Evolutionary conservation across 2,329 filamentous ascomycete genomes (phyloP).

Genomic region (Verticillium isaacii): DNA sequence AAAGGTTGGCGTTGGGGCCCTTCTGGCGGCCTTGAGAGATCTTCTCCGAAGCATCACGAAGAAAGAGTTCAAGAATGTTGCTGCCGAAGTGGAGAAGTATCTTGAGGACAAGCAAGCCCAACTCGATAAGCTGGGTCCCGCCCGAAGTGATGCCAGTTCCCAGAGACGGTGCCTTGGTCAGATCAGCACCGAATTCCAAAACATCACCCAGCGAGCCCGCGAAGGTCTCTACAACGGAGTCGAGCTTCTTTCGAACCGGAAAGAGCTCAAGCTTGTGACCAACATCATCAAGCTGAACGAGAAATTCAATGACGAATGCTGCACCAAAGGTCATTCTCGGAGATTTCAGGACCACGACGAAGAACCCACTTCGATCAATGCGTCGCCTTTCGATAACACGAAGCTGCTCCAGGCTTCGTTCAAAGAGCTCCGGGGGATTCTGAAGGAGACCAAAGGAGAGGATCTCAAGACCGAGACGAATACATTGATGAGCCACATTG

Average conservation of each 20-base stretch:
- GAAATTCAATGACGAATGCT: background rate
- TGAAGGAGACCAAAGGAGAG: background rate
- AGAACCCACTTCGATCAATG: too few relatives aligned
- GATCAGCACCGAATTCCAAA: background rate
- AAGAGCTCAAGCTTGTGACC: background rate
- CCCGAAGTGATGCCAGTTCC: background rate
- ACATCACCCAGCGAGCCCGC: background rate
- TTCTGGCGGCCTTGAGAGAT: constrained; percentile 27
- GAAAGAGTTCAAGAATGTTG: constrained; percentile 7
- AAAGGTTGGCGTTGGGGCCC: constrained; percentile 25
- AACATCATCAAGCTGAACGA: background rate
- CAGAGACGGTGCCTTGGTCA: background rate
- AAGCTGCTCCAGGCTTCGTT: background rate
- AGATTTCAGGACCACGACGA: background rate
- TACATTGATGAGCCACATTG: background rate
- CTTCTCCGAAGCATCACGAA: constrained; percentile 37
- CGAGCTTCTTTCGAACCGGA: background rate
- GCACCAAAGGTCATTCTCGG: background rate
- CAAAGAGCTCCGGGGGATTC: background rate
- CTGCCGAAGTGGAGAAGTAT: background rate
- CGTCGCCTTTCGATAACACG: too few relatives aligned
- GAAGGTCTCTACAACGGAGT: background rate
- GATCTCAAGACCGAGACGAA: background rate
- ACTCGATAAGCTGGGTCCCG: background rate
- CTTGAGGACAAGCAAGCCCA: background rate